Percentiles rank a stretch among this genome's conserved stretches.
Evolutionary conservation across 1,139 yeast genomes (phyloP).

Genomic region (Protomyces arabidopsidicola): DNA sequence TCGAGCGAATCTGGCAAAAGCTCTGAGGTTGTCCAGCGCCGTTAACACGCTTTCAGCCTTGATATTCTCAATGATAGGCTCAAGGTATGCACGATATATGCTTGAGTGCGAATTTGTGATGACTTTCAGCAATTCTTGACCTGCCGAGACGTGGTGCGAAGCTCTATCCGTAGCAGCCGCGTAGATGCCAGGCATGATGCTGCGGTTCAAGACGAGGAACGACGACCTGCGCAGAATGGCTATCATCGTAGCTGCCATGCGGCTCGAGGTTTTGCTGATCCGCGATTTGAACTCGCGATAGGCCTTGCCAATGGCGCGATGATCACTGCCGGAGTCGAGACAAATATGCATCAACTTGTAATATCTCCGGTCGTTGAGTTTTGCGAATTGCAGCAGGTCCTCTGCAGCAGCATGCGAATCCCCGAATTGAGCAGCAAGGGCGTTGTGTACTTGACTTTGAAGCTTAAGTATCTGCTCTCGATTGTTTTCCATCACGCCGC

Average conservation of each 20-base stretch:
- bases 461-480: slow-evolving; percentile 34
- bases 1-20: slow-evolving; percentile 57
- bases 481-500: slow-evolving; percentile 36
- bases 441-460: slow-evolving; percentile 45
- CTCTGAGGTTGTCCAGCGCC: slow-evolving; percentile 48
- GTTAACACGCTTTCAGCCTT: not conserved
- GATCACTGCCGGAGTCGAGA: slow-evolving; percentile 57
- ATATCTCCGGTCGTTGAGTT: slow-evolving; percentile 54
- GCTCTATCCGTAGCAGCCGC: slow-evolving; percentile 33
- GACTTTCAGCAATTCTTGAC: slow-evolving; percentile 55
- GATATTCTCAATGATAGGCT: slow-evolving; percentile 44
- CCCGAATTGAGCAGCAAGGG: slow-evolving; percentile 61
- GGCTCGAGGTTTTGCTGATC: slow-evolving; percentile 23
- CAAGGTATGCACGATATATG: slow-evolving; percentile 58
- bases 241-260: slow-evolving; percentile 42
- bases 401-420: slow-evolving; percentile 49
- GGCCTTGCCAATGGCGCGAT: slow-evolving; percentile 55
- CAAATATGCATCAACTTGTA: slow-evolving; percentile 54
- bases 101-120: slow-evolving; percentile 62
- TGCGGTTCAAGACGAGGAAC: slow-evolving; percentile 58
- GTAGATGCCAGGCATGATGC: slow-evolving; percentile 56
- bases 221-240: slow-evolving; percentile 60
- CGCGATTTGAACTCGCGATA: slow-evolving; percentile 54
- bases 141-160: slow-evolving; percentile 31
- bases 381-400: slow-evolving; percentile 51